Percentiles rank a stretch among this genome's conserved stretches.
Evolutionary conservation across 1,284 basidiomycete genomes (phyloP).

Genomic region (Ceratobasidium sp.): DNA sequence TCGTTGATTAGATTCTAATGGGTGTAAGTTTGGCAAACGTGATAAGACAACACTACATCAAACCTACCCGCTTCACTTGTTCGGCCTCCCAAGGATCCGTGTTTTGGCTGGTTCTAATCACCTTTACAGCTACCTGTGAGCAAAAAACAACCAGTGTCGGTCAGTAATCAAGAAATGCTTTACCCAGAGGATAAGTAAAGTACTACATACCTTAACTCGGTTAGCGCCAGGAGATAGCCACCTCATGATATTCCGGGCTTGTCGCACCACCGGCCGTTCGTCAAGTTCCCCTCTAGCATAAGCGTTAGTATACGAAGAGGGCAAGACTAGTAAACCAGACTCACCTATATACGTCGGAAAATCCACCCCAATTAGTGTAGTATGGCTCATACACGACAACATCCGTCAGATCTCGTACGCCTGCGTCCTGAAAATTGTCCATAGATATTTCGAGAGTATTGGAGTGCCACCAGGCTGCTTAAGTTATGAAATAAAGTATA

Average conservation of each 20-base stretch:
- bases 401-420: conserved; percentile 16
- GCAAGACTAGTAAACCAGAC: too few relatives aligned
- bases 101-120: not conserved
- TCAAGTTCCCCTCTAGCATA: not conserved
- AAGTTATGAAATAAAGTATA: not conserved
- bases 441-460: not conserved
- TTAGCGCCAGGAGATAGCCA: not conserved
- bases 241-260: not conserved
- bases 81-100: not conserved
- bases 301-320: not conserved
- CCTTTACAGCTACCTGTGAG: conserved; percentile 29
- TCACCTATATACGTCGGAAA: conserved; percentile 29
- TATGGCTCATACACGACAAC: not conserved
- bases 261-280: not conserved
- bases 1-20: conserved; percentile 35
- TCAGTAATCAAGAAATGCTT: not conserved
- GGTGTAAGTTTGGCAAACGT: not conserved
- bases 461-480: not conserved
- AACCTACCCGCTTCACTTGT: not conserved
- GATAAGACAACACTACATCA: not conserved
- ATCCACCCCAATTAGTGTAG: not conserved
- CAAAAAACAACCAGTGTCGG: not conserved
- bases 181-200: too few relatives aligned
- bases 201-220: not conserved
- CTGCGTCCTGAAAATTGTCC: not conserved